Conservation (phyloP, 169 alveolate genomes). For the Theileria luwenshuni region DNA sequence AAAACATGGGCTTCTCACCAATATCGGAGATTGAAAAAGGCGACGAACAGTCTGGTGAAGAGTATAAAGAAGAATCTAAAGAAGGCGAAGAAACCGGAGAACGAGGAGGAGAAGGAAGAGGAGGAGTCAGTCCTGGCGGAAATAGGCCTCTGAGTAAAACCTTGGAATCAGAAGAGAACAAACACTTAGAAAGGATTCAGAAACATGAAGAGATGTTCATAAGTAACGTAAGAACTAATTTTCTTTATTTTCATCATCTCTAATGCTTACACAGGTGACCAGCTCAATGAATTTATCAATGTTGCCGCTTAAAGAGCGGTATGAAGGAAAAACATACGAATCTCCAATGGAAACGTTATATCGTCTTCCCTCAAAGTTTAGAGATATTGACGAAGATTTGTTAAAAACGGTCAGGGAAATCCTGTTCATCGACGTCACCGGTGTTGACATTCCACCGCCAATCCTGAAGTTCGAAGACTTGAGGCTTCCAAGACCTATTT, state of each 20-base stretch:
- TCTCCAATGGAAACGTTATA: conserved; percentile 18
- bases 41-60: conserved; percentile 39
- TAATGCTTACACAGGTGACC: background rate
- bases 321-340: background rate
- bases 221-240: background rate
- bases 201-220: background rate
- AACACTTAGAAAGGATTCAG: background rate
- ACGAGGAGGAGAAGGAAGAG: conserved; percentile 19
- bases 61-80: conserved; percentile 22
- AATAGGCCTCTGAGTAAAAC: too few relatives aligned
- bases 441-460: conserved; percentile 91
- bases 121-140: conserved; percentile 7
- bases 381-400: conserved; percentile 48
- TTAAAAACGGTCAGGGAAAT: conserved; percentile 67
- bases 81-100: conserved; percentile 11
- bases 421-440: conserved; percentile 84
- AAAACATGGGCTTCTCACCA: conserved; percentile 39
- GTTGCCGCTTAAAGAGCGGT: conserved; percentile 8
- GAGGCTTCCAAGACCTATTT: conserved; percentile 88
- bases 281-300: conserved; percentile 3
- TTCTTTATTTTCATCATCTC: background rate
- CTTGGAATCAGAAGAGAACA: too few relatives aligned
- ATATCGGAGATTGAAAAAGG: conserved; percentile 44
- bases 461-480: conserved; percentile 87
- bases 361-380: conserved; percentile 70